Evolutionary conservation across 2,329 filamentous ascomycete genomes (phyloP), one percentile per base, ranked within the genome.

Genomic region (Sporothrix curviconia): DNA sequence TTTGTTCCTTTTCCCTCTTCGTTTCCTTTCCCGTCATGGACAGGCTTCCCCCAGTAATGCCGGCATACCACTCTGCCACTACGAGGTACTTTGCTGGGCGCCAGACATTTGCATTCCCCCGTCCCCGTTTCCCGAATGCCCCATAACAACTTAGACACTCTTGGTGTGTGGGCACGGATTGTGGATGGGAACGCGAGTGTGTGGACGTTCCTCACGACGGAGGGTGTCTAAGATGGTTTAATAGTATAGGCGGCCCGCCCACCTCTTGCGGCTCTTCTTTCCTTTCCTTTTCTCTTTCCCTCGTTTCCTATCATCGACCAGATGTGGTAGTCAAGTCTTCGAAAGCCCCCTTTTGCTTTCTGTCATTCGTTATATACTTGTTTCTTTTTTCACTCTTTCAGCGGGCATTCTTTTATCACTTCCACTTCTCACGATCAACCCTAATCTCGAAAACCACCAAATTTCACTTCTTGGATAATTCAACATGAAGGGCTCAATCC

Each of bases 401-500:
- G 88, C 88, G 87, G 88, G 82, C 86, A 84, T 78, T 57, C 56
- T 63, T 66, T 66, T 62, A 66, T 15, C n/a, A 15, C 40, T 22
- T 32, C 53, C 34, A 44, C 19, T 37, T 25, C 34, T 46, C 32
- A 28, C 60, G 56, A 56, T 56, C 60, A 62, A 61, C 55, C 63
- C 59, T 59, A 69, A 65, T 66, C 70, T 37, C 12, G 19, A 24
- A 44, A 44, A 34, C n/a, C n/a, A n/a, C n/a, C n/a, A n/a, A n/a
- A n/a, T n/a, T n/a, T n/a, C n/a, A n/a, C 28, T 44, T 22, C n/a
- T 51, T 24, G 66, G n/a, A 54, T 42, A 40, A 34, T 39, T 70
- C 76, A 87, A 69, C 42, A 94, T 94, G 89, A 94, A 89, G 86
- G 84, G 79, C 68, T 78, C 79, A 68, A 71, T 87, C 68, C 72